phyloP scores from a whole-genome alignment of 345 rosid species.

The Combretum micranthum region DNA sequence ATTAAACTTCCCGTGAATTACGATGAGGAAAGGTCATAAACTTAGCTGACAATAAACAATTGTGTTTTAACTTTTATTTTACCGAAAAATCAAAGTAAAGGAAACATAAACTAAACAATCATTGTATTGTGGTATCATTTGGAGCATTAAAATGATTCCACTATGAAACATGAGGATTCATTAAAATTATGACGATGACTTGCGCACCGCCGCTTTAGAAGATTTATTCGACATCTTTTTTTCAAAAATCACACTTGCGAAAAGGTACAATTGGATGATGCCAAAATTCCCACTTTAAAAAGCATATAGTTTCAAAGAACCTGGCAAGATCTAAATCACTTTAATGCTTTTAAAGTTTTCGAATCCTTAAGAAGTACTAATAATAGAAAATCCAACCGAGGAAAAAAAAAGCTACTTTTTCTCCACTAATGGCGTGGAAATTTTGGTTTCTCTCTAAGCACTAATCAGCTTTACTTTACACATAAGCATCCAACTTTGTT shows the following conservation, averaged over 20 bases:
- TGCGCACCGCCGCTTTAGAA: not conserved
- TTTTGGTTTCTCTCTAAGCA: constrained; percentile 28
- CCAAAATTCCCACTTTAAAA: constrained; percentile 34
- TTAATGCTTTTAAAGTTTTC: constrained; percentile 14
- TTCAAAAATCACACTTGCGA: not conserved
- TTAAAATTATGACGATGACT: too few relatives aligned
- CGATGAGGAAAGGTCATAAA: too few relatives aligned
- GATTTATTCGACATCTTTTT: not conserved
- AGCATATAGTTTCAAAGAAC: constrained; percentile 14
- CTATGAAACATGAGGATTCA: too few relatives aligned
- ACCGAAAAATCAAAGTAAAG: too few relatives aligned
- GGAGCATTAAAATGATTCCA: too few relatives aligned
- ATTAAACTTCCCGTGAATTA: too few relatives aligned
- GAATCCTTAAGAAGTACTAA: constrained; percentile 33
- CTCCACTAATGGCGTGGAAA: constrained; percentile 24
- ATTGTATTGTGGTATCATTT: too few relatives aligned
- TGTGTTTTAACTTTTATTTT: too few relatives aligned
- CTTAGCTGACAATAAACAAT: too few relatives aligned
- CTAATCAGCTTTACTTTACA: constrained; percentile 32
- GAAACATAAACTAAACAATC: too few relatives aligned
- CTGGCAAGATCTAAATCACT: constrained; percentile 17
- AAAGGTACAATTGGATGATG: constrained; percentile 19
- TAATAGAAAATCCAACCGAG: constrained; percentile 25
- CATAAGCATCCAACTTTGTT: constrained; percentile 33
- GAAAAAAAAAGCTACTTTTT: constrained; percentile 29